Evolutionary conservation across 1,139 yeast genomes (phyloP).

Genomic region (Debaryomyces subglobosus): DNA sequence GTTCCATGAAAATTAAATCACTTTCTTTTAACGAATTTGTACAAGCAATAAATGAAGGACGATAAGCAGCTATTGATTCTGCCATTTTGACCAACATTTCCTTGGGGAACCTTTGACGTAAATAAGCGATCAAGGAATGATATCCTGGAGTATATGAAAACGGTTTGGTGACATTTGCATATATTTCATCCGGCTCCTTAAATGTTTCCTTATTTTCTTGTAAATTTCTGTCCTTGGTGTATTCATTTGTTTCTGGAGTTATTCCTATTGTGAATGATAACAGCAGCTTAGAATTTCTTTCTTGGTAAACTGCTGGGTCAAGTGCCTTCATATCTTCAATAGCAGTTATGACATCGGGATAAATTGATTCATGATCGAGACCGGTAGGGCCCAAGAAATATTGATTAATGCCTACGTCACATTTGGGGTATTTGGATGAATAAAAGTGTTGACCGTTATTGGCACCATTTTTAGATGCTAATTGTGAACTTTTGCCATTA

Average conservation of each 20-base stretch:
- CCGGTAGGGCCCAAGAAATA: conserved; percentile 57
- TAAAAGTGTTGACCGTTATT: conserved; percentile 11
- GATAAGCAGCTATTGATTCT: conserved; percentile 81
- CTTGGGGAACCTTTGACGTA: conserved; percentile 70
- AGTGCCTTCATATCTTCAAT: conserved; percentile 45
- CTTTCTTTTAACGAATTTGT: conserved; percentile 86
- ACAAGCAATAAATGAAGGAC: conserved; percentile 93
- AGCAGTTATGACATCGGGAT: conserved; percentile 59
- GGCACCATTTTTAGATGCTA: conserved; percentile 1
- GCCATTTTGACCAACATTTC: conserved; percentile 80
- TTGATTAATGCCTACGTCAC: conserved; percentile 59
- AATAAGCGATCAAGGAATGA: conserved; percentile 76
- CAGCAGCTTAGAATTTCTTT: conserved; percentile 45
- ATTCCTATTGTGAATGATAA: conserved; percentile 60
- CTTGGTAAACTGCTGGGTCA: conserved; percentile 46
- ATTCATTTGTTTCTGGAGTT: conserved; percentile 40
- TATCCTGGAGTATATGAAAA: conserved; percentile 91
- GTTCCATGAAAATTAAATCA: conserved; percentile 93
- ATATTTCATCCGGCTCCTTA: conserved; percentile 78
- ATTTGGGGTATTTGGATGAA: conserved; percentile 22
- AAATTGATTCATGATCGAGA: conserved; percentile 36
- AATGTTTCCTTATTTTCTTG: conserved; percentile 30
- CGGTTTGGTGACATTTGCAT: conserved; percentile 71
- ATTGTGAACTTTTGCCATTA: conserved; percentile 11
- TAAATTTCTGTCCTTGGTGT: conserved; percentile 23